Evolutionary conservation across 164 flowering plant genomes (phyloP), one percentile per base, ranked within the genome.

Genomic region (Dillenia turbinata): DNA sequence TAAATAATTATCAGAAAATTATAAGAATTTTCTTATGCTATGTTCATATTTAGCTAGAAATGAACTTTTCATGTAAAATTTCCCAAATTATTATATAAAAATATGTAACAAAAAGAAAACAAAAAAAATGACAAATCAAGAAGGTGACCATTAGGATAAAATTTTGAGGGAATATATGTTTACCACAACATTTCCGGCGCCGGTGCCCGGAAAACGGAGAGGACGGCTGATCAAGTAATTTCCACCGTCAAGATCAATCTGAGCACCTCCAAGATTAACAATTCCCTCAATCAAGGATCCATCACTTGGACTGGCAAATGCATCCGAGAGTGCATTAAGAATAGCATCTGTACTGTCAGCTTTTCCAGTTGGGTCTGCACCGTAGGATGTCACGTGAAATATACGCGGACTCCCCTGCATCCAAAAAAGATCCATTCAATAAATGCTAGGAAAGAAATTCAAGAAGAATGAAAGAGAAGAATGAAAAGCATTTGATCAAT

Each of bases 261-360:
- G 13, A 0, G 55, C 10, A 13, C 73, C 69, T 43, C 73, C 73
- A 4, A 64, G 67, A 44, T 70, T 17, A 33, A 47, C 9, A 15
- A 65, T 19, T 5, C 69, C 69, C 1, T 47, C 51, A 56, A 65
- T 60, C 69, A 70, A 44, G 13, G 44, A 26, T 5, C 60, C 50
- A 19, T 53, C 57, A 17, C 26, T 13, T 2, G 60, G 33, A 12
- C 54, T 54, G 33, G 3, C 24, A 5, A 60, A 60, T 10, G 69
- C 73, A 33, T 64, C 65, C 0, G 12, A 49, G 7, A 70, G 49
- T 0, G 73, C 73, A 5, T 44, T 45, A 22, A 53, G 43, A 17
- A 70, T 59, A 0, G 73, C 73, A 8, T 60, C 69, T 5, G 68
- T 65, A 54, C 73, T 70, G 68, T 70, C 73, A 1, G 49, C 19